Evolutionary conservation across 2,329 filamentous ascomycete genomes (phyloP).

Genomic region (Trichoderma guizhouense): DNA sequence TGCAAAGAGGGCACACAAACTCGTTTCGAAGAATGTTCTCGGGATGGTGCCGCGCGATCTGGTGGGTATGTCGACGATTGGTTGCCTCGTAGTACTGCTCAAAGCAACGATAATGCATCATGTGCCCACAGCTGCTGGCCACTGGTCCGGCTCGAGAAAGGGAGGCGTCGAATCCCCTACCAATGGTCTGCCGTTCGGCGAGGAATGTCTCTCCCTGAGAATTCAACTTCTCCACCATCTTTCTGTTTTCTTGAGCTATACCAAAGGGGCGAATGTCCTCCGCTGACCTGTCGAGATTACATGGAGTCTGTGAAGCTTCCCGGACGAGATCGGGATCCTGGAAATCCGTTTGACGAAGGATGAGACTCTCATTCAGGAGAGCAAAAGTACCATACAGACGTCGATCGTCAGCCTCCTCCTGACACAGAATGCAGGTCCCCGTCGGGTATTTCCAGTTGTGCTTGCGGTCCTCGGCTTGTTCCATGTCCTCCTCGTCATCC

Average conservation of each 20-base stretch:
- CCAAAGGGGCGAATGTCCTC: conserved; percentile 85
- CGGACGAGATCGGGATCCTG: conserved; percentile 78
- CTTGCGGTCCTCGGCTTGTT: conserved; percentile 61
- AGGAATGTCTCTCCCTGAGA: conserved; percentile 67
- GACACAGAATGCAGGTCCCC: conserved; percentile 92
- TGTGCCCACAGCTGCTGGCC: conserved; percentile 89
- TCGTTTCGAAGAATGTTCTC: conserved; percentile 77
- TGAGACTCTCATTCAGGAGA: conserved; percentile 78
- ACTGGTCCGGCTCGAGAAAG: conserved; percentile 71
- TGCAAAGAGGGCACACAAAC: conserved; percentile 95
- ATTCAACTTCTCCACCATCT: conserved; percentile 71
- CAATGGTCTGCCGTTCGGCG: conserved; percentile 75
- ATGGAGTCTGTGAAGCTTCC: conserved; percentile 75
- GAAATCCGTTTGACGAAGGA: conserved; percentile 82
- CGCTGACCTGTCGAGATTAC: conserved; percentile 79
- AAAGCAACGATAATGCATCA: conserved; percentile 98
- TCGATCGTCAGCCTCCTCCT: conserved; percentile 90
- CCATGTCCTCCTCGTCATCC: conserved; percentile 60
- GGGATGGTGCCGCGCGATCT: conserved; percentile 92
- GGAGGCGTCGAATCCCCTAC: conserved; percentile 78
- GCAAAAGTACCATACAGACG: conserved; percentile 91
- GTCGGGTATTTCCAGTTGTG: conserved; percentile 79
- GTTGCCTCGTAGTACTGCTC: conserved; percentile 87
- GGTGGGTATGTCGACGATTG: conserved; percentile 76
- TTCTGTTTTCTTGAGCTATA: conserved; percentile 81